Conservation (phyloP, 192 early-diverging fungal genomes). For the Linnemannia zychae region DNA sequence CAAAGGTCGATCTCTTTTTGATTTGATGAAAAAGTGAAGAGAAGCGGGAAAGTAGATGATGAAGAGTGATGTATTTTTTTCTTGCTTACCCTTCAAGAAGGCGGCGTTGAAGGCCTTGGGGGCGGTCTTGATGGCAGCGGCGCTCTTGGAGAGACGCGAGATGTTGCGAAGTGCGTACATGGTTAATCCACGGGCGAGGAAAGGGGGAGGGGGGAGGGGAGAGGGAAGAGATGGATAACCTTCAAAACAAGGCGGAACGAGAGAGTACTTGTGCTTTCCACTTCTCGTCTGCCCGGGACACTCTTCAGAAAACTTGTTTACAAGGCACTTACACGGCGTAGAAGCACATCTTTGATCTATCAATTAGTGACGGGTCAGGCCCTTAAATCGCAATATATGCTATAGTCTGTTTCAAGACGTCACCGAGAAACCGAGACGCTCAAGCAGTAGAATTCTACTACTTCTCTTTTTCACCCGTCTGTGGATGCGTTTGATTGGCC, state of each 20-base stretch:
- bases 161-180: constrained; percentile 61
- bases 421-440: no score
- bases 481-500: neutral
- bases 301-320: neutral
- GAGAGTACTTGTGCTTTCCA: neutral
- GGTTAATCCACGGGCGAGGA: constrained; percentile 46
- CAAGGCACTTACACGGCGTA: neutral
- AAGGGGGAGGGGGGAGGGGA: constrained; percentile 34
- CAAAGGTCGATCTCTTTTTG: neutral
- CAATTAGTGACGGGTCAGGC: neutral
- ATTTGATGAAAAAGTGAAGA: constrained; percentile 7
- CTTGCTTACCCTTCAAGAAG: constrained; percentile 61
- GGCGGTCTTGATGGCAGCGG: constrained; percentile 57
- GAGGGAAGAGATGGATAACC: constrained; percentile 46
- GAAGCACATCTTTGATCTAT: neutral
- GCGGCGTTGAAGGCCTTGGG: constrained; percentile 60
- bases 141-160: constrained; percentile 61
- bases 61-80: neutral
- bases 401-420: no score
- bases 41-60: neutral
- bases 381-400: constrained; percentile 3
- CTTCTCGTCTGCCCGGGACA: neutral
- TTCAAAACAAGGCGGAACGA: constrained; percentile 36
- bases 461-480: neutral
- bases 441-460: no score